These are phyloP conservation scores for Uncinocarpus reesii DNA, from an alignment of 2,329 filamentous ascomycete species.

Conservation along the genomic window DNA sequence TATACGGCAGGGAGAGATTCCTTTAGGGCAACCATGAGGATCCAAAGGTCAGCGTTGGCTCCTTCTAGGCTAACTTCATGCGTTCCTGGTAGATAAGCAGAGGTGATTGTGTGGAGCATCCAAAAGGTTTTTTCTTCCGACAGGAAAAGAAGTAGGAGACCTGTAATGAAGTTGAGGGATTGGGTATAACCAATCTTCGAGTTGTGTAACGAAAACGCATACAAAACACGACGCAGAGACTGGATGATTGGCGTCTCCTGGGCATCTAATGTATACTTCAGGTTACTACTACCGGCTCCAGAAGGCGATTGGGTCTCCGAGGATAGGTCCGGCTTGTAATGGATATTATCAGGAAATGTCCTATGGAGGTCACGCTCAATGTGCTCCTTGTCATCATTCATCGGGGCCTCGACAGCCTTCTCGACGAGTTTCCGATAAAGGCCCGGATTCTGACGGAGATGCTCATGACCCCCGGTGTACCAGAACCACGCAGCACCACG, in stretches of 20 bases:
- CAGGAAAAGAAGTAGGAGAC: constrained; percentile 78
- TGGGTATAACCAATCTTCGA: constrained; percentile 91
- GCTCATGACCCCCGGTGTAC: constrained; percentile 77
- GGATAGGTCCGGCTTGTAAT: constrained; percentile 61
- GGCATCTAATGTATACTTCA: constrained; percentile 31
- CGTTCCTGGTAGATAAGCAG: constrained; percentile 77
- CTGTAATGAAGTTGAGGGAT: constrained; percentile 88
- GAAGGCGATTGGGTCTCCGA: constrained; percentile 19
- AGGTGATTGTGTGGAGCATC: constrained; percentile 85
- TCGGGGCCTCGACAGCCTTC: constrained; percentile 54
- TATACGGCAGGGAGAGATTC: constrained; percentile 76
- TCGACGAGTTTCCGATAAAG: constrained; percentile 63
- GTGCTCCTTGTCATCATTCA: constrained; percentile 67
- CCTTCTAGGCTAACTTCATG: constrained; percentile 85
- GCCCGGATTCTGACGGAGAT: constrained; percentile 63
- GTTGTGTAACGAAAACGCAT: constrained; percentile 84
- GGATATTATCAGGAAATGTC: constrained; percentile 88
- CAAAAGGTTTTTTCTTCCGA: constrained; percentile 87
- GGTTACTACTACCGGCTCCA: constrained; percentile 25
- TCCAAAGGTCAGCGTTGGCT: constrained; percentile 85
- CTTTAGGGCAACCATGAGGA: constrained; percentile 77
- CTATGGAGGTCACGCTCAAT: constrained; percentile 90
- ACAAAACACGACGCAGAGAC: constrained; percentile 71
- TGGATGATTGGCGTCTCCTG: constrained; percentile 66
- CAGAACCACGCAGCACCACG: constrained; percentile 95